A percentile compares a stretch with the other conserved stretches of the same genome.
Conservation (phyloP, 2,329 filamentous ascomycete species). For the Endothia cerciana region DNA sequence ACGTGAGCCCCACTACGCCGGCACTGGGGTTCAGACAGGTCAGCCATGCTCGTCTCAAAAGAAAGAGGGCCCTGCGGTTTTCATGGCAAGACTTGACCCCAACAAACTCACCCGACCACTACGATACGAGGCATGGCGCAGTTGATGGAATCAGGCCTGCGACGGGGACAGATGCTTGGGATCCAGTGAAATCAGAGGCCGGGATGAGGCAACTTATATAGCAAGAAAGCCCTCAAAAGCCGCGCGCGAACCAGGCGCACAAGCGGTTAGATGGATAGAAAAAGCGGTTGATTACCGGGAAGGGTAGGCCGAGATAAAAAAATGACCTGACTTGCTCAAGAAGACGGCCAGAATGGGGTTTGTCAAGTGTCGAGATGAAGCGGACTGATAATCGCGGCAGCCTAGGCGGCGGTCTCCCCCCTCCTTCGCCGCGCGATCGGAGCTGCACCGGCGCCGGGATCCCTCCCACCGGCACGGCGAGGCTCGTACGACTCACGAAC, state of each 20-base stretch:
- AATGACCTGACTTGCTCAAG: not conserved
- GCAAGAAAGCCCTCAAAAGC: not conserved
- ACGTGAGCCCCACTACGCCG: conserved; percentile 56
- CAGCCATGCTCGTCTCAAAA: not conserved
- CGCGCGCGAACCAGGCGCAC: too few relatives aligned
- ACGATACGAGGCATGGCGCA: conserved; percentile 42
- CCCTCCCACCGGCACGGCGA: not conserved
- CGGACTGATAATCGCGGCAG: not conserved
- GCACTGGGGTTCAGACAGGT: conserved; percentile 38
- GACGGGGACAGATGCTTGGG: not conserved
- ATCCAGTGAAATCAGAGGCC: not conserved
- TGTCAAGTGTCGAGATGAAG: too few relatives aligned
- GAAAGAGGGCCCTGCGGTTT: not conserved
- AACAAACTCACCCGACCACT: conserved; percentile 41
- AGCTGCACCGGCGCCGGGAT: not conserved
- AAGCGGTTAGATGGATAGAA: not conserved
- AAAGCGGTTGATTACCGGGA: not conserved
- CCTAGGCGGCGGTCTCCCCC: not conserved
- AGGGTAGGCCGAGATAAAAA: not conserved
- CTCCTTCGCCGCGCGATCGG: conserved; percentile 1
- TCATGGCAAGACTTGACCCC: too few relatives aligned
- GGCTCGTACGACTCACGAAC: not conserved
- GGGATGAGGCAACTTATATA: not conserved
- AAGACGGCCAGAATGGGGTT: not conserved
- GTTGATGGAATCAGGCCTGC: not conserved